Evolutionary conservation across 177 flowering plant genomes (phyloP).

Genomic region (Vitis hybrid): DNA sequence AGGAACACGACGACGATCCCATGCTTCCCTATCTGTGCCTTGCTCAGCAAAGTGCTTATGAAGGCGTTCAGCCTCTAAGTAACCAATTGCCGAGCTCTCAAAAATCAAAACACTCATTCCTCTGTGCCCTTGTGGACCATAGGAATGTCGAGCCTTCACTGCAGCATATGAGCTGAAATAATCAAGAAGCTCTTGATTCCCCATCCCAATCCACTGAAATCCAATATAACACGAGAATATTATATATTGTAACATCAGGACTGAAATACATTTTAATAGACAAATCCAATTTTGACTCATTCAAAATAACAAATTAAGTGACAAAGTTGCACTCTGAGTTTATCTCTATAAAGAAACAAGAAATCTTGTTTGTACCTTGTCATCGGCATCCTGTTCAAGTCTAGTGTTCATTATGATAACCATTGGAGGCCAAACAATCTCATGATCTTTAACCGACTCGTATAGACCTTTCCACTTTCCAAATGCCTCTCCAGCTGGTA

Average conservation of each 20-base stretch:
- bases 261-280: background rate
- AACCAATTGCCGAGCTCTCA: conserved; percentile 74
- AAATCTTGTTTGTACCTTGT: conserved; percentile 51
- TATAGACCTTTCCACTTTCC: conserved; percentile 78
- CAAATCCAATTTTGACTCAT: background rate
- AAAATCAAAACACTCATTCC: conserved; percentile 89
- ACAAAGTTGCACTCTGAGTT: background rate
- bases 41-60: conserved; percentile 67
- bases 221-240: conserved; percentile 1
- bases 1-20: conserved; percentile 49
- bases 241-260: background rate
- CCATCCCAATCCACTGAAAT: conserved; percentile 95
- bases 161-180: conserved; percentile 62
- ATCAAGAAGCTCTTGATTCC: conserved; percentile 86
- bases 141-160: conserved; percentile 75
- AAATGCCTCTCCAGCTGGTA: conserved; percentile 73
- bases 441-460: conserved; percentile 46
- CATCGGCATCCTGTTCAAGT: conserved; percentile 73
- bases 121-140: conserved; percentile 96
- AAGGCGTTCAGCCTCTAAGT: conserved; percentile 84
- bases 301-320: background rate
- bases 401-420: conserved; percentile 81
- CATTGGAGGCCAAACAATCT: conserved; percentile 98
- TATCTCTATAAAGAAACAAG: background rate
- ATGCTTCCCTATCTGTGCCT: conserved; percentile 65